Percentiles rank a stretch among this genome's conserved stretches.
phyloP scores from a whole-genome alignment of 192 early-diverging fungal species.

The Lobosporangium transversale region DNA sequence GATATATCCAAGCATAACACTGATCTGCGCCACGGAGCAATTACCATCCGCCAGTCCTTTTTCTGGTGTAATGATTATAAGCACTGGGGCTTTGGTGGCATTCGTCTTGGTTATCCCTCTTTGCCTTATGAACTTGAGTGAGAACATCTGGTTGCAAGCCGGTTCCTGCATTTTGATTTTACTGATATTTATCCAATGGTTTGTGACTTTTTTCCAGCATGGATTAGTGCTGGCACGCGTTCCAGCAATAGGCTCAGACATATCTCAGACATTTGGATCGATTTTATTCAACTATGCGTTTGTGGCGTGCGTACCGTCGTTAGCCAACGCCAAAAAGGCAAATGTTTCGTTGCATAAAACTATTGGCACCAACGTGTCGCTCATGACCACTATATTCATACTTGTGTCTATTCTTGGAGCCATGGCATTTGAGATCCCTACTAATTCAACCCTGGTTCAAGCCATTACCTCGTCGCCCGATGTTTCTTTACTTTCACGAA shows the following conservation, averaged over 20 bases:
- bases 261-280: slow-evolving; percentile 65
- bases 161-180: slow-evolving; percentile 62
- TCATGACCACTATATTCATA: slow-evolving; percentile 67
- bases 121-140: slow-evolving; percentile 68
- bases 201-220: slow-evolving; percentile 62
- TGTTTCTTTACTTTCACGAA: slow-evolving; percentile 50
- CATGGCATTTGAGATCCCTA: slow-evolving; percentile 58
- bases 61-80: slow-evolving; percentile 27
- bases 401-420: slow-evolving; percentile 59
- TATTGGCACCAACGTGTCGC: slow-evolving; percentile 60
- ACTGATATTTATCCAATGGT: slow-evolving; percentile 67
- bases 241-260: slow-evolving; percentile 60
- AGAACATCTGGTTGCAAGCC: slow-evolving; percentile 76
- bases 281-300: slow-evolving; percentile 79
- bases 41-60: slow-evolving; percentile 28
- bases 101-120: slow-evolving; percentile 66
- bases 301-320: slow-evolving; percentile 74
- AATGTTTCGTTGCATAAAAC: slow-evolving; percentile 68
- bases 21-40: slow-evolving; percentile 60
- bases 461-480: slow-evolving; percentile 55
- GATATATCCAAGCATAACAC: slow-evolving; percentile 61
- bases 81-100: slow-evolving; percentile 12
- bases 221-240: slow-evolving; percentile 66
- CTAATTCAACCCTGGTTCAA: slow-evolving; percentile 55
- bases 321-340: slow-evolving; percentile 70